Conservation (phyloP, 345 rosid species). For the Euphorbia pulcherrima region DNA sequence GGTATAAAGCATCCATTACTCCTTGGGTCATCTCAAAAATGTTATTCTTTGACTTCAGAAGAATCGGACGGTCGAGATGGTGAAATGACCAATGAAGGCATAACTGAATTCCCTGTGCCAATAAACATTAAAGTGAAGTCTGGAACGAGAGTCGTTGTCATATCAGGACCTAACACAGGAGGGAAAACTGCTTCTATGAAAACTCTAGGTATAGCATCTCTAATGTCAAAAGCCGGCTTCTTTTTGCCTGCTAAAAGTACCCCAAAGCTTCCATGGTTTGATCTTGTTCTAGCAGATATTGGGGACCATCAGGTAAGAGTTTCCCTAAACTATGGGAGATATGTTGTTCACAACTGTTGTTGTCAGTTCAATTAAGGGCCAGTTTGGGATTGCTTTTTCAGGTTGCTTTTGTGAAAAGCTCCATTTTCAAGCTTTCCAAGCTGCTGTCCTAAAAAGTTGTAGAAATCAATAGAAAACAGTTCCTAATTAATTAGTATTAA, state of each 20-base stretch:
- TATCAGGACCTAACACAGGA: constrained; percentile 93
- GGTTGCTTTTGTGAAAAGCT: too few relatives aligned
- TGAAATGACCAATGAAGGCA: constrained; percentile 17
- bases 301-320: constrained; percentile 90
- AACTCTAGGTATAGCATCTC: constrained; percentile 76
- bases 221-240: constrained; percentile 90
- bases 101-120: constrained; percentile 64
- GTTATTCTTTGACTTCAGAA: constrained; percentile 15
- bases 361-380: constrained; percentile 21
- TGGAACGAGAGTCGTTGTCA: constrained; percentile 69
- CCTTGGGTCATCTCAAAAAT: constrained; percentile 46
- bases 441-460: too few relatives aligned
- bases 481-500: too few relatives aligned
- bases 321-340: constrained; percentile 25
- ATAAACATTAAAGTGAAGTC: constrained; percentile 65
- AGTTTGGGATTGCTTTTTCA: too few relatives aligned
- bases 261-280: constrained; percentile 93
- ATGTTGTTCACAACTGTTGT: too few relatives aligned
- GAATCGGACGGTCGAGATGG: constrained; percentile 23
- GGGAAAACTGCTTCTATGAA: constrained; percentile 97
- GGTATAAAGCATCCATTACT: constrained; percentile 74
- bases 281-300: constrained; percentile 82
- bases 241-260: constrained; percentile 72
- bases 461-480: too few relatives aligned
- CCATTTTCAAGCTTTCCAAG: too few relatives aligned